Evolutionary conservation across 1,284 basidiomycete species (phyloP).

Genomic region (Ustilago sp.): DNA sequence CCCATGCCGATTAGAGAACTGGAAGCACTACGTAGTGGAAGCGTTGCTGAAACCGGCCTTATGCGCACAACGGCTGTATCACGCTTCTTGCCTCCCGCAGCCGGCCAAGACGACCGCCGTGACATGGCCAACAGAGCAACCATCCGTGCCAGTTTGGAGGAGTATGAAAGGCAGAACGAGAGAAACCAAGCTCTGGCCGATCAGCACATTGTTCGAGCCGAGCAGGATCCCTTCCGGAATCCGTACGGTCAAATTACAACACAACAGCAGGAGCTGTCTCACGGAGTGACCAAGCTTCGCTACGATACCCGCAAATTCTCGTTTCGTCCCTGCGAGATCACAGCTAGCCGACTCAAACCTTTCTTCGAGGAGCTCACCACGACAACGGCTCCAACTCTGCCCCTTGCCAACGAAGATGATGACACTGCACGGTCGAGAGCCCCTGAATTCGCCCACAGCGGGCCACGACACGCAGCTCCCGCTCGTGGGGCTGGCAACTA

Average conservation of each 20-base stretch:
- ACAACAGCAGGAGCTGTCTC: slow-evolving; percentile 7
- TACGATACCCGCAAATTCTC: slow-evolving; percentile 63
- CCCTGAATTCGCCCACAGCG: slow-evolving; percentile 18
- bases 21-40: slow-evolving; percentile 38
- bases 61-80: neutral
- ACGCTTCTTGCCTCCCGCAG: neutral
- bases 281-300: slow-evolving; percentile 46
- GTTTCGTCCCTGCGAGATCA: slow-evolving; percentile 57
- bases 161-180: too few species aligned
- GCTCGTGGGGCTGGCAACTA: slow-evolving; percentile 29
- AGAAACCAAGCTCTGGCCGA: too few species aligned
- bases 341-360: slow-evolving; percentile 43
- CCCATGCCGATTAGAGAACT: slow-evolving; percentile 42
- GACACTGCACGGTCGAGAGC: neutral
- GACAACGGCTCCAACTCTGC: neutral
- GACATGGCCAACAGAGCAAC: neutral
- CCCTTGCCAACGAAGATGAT: neutral
- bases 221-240: slow-evolving; percentile 4
- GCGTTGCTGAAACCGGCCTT: slow-evolving; percentile 3
- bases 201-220: too few species aligned
- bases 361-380: slow-evolving; percentile 50
- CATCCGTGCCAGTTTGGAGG: too few species aligned
- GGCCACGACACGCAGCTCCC: slow-evolving; percentile 36
- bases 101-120: neutral
- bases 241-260: neutral